A percentile compares a stretch with the other conserved stretches of the same genome.
phyloP scores from a whole-genome alignment of 371 early-diverging fungal species.

The Thermomucor indicae-seudaticae region DNA sequence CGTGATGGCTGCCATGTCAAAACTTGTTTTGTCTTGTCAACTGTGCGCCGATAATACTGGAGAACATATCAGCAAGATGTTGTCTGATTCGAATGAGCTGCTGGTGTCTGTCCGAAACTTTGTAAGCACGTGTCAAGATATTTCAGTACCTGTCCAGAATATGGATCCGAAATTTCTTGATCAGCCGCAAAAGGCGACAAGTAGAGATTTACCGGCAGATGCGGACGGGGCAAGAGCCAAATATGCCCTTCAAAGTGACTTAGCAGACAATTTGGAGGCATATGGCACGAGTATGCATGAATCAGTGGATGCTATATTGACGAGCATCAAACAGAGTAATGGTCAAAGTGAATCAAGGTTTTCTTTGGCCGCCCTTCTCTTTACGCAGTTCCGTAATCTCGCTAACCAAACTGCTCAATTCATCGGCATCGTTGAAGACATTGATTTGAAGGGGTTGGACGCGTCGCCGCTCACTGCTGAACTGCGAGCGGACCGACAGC shows the following conservation, averaged over 20 bases:
- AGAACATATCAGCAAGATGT: slow-evolving; percentile 24
- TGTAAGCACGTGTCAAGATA: slow-evolving; percentile 69
- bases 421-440: slow-evolving; percentile 36
- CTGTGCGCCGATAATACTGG: slow-evolving; percentile 62
- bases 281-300: slow-evolving; percentile 37
- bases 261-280: slow-evolving; percentile 27
- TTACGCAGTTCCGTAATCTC: slow-evolving; percentile 46
- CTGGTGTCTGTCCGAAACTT: slow-evolving; percentile 75
- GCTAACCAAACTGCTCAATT: slow-evolving; percentile 42
- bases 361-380: slow-evolving; percentile 53
- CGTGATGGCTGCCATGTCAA: slow-evolving; percentile 77
- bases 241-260: slow-evolving; percentile 22
- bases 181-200: not conserved
- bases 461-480: slow-evolving; percentile 17
- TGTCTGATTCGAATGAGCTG: slow-evolving; percentile 51
- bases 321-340: slow-evolving; percentile 8
- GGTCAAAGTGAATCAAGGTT: slow-evolving; percentile 21
- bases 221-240: slow-evolving; percentile 2
- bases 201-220: not conserved
- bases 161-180: slow-evolving; percentile 37
- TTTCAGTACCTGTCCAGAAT: slow-evolving; percentile 53
- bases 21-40: slow-evolving; percentile 80
- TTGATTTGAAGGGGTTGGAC: slow-evolving; percentile 21
- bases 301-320: slow-evolving; percentile 26
- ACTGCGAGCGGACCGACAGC: slow-evolving; percentile 28